A percentile compares a stretch with the other conserved stretches of the same genome.
Evolutionary conservation across 345 rosid genomes (phyloP).

Genomic region (Cochlearia excelsa): DNA sequence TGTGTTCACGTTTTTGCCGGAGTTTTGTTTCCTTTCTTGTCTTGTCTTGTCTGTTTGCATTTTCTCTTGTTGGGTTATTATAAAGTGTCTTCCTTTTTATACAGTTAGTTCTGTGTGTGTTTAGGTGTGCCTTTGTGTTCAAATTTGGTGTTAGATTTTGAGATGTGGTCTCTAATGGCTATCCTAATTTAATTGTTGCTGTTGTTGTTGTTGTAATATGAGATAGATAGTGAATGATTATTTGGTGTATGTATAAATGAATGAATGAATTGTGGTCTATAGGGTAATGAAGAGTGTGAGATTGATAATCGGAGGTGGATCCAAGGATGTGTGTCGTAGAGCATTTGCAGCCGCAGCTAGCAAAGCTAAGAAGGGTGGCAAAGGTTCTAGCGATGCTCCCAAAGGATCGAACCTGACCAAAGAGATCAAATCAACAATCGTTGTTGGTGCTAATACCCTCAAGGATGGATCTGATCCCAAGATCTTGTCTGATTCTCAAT

Average conservation of each 20-base stretch:
- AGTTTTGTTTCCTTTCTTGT: background rate
- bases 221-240: no score
- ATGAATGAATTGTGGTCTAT: no score
- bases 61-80: slow-evolving; percentile 1
- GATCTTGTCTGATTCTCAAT: slow-evolving; percentile 62
- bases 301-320: slow-evolving; percentile 26
- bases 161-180: slow-evolving; percentile 48
- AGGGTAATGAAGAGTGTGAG: slow-evolving; percentile 41
- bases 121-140: background rate
- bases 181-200: background rate
- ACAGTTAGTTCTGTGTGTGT: no score
- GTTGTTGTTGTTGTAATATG: no score
- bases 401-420: slow-evolving; percentile 71
- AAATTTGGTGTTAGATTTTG: background rate
- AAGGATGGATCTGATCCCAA: slow-evolving; percentile 89
- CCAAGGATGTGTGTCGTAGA: slow-evolving; percentile 43
- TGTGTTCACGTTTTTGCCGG: slow-evolving; percentile 3
- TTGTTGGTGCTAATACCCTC: slow-evolving; percentile 85
- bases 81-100: slow-evolving; percentile 14
- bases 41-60: no score
- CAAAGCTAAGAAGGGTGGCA: slow-evolving; percentile 68
- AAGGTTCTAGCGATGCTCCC: slow-evolving; percentile 58
- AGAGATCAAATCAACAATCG: slow-evolving; percentile 75
- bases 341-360: slow-evolving; percentile 59
- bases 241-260: no score